These are phyloP conservation scores for Escovopsis weberi DNA, from an alignment of 2,329 filamentous ascomycete genomes.

Conservation along the genomic window DNA sequence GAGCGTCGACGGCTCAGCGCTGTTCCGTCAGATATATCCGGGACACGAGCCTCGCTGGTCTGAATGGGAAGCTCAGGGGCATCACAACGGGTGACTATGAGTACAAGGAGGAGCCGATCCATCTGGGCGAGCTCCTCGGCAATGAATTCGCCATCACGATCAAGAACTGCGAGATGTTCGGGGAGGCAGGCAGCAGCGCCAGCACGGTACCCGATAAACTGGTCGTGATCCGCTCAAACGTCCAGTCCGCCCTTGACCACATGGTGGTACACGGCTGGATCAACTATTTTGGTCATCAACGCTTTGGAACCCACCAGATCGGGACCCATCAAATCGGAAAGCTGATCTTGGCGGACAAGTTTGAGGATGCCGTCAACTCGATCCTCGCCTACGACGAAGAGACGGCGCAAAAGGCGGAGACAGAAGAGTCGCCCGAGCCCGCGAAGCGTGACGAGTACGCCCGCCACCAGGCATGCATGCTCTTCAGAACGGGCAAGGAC, in stretches of 20 bases:
- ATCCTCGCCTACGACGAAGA: conserved; percentile 60
- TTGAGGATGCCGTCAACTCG: conserved; percentile 62
- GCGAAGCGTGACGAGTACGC: conserved; percentile 62
- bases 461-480: conserved; percentile 64
- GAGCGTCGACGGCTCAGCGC: conserved; percentile 73
- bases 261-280: conserved; percentile 70
- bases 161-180: conserved; percentile 59
- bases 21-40: conserved; percentile 47
- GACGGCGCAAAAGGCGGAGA: conserved; percentile 33
- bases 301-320: conserved; percentile 78
- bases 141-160: conserved; percentile 92
- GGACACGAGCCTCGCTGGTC: conserved; percentile 43
- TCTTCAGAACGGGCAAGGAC: conserved; percentile 51
- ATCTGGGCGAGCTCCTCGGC: conserved; percentile 70
- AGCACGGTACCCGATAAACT: conserved; percentile 15
- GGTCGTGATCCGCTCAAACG: conserved; percentile 20
- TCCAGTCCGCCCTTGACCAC: conserved; percentile 46
- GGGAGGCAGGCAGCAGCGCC: conserved; percentile 14
- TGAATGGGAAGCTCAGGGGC: conserved; percentile 50
- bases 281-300: conserved; percentile 96
- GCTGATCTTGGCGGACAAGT: conserved; percentile 69
- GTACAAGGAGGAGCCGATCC: conserved; percentile 56
- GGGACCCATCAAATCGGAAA: conserved; percentile 77
- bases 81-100: conserved; percentile 66
- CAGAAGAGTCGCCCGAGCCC: conserved; percentile 25